A percentile compares a stretch with the other conserved stretches of the same genome.
Conservation (phyloP, 768 basidiomycete species). For the Lactifluus subvellereus region DNA sequence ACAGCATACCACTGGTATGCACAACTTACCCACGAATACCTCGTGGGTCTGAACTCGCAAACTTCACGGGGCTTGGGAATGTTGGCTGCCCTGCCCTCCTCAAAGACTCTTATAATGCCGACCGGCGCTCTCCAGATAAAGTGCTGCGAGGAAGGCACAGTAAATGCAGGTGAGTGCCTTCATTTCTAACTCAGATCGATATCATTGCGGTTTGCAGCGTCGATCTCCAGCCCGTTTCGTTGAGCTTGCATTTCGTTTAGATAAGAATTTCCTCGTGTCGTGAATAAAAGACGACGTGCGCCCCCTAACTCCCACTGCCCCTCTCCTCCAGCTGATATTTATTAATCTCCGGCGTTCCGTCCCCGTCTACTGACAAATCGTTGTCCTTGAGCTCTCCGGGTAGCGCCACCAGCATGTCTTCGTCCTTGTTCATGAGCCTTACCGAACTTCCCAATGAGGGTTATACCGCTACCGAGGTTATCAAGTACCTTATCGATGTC, state of each 20-base stretch:
- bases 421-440: neutral
- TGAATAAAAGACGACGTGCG: neutral
- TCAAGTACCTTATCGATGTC: conserved; percentile 22
- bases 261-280: neutral
- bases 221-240: neutral
- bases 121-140: conserved; percentile 1
- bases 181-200: conserved; percentile 12
- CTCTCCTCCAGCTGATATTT: neutral
- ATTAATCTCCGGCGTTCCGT: neutral
- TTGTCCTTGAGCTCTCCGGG: neutral
- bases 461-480: conserved; percentile 22
- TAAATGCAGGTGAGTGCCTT: neutral
- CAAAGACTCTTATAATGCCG: neutral
- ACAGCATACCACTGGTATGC: neutral
- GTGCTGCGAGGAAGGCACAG: conserved; percentile 4
- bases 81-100: neutral
- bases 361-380: neutral
- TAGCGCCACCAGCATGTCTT: neutral
- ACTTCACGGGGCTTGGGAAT: neutral
- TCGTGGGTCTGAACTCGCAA: neutral
- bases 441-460: neutral
- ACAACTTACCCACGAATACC: neutral
- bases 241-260: conserved; percentile 3
- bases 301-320: neutral
- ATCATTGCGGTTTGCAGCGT: neutral